phyloP scores from a whole-genome alignment of 371 early-diverging fungal genomes.

The Haplosporangium sp. region DNA sequence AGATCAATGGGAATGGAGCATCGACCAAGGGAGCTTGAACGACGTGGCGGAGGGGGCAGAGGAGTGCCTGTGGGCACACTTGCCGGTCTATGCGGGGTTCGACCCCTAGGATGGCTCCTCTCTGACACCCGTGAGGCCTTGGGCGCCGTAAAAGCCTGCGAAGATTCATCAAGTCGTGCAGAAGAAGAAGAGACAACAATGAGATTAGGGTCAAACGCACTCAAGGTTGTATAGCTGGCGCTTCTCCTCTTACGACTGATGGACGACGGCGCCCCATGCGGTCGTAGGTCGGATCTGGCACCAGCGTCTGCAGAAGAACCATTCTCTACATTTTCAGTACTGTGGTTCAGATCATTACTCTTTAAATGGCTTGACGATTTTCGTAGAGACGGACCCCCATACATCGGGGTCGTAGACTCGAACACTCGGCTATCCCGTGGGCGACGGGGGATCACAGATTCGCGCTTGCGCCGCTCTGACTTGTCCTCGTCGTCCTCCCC shows the following conservation, averaged over 20 bases:
- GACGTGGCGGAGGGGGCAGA: constrained; percentile 32
- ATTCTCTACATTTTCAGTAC: constrained; percentile 30
- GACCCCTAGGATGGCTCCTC: constrained; percentile 53
- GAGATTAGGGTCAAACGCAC: constrained; percentile 51
- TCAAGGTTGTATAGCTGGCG: constrained; percentile 49
- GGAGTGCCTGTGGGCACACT: constrained; percentile 16
- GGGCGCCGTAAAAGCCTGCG: constrained; percentile 33
- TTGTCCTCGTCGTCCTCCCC: constrained; percentile 13
- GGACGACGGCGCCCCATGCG: constrained; percentile 30
- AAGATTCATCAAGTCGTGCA: constrained; percentile 19
- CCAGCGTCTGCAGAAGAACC: constrained; percentile 37
- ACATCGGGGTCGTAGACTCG: constrained; percentile 24
- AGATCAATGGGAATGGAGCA: constrained; percentile 23
- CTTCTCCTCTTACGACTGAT: constrained; percentile 54
- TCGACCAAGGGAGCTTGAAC: constrained; percentile 48
- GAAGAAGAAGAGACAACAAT: constrained; percentile 49
- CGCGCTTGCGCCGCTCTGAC: constrained; percentile 7
- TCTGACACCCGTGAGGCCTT: constrained; percentile 46
- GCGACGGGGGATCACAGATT: constrained; percentile 23
- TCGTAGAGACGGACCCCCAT: constrained; percentile 29
- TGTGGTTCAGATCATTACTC: constrained; percentile 42
- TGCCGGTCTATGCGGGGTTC: constrained; percentile 23
- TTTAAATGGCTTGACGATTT: constrained; percentile 39
- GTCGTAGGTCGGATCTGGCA: constrained; percentile 46
- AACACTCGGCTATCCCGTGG: constrained; percentile 29